A percentile compares a stretch with the other conserved stretches of the same genome.
Conservation (phyloP, 2,329 filamentous ascomycete genomes). For the Decorospora gaudefroyi region DNA sequence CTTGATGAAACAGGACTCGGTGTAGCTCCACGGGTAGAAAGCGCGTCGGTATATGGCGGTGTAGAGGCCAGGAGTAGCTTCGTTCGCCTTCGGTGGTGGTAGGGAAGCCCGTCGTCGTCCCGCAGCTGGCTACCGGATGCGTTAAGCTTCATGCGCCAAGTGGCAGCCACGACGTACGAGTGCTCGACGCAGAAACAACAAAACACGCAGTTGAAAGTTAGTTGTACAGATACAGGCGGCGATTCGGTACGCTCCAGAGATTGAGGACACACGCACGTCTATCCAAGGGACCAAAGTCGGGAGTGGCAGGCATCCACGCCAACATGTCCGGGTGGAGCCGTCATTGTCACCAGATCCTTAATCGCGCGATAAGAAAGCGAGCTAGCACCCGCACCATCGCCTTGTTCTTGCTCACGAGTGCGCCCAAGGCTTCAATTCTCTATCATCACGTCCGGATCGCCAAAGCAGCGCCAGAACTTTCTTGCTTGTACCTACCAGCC, state of each 20-base stretch:
- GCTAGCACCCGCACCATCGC: constrained; percentile 15
- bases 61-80: neutral
- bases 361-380: constrained; percentile 24
- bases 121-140: constrained; percentile 22
- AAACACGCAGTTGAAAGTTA: neutral
- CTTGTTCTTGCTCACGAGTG: neutral
- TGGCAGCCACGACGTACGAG: constrained; percentile 27
- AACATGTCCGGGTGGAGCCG: constrained; percentile 23
- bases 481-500: neutral
- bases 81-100: constrained; percentile 8
- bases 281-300: neutral
- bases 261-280: neutral
- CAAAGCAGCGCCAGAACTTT: constrained; percentile 1
- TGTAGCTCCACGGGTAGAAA: constrained; percentile 7
- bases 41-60: neutral
- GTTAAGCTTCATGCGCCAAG: constrained; percentile 30
- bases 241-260: neutral
- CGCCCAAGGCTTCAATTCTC: constrained; percentile 1
- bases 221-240: neutral
- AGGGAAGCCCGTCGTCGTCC: constrained; percentile 13
- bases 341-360: constrained; percentile 18
- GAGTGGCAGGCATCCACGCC: constrained; percentile 21
- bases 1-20: neutral
- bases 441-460: neutral
- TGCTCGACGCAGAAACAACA: constrained; percentile 8